A percentile compares a stretch with the other conserved stretches of the same genome.
phyloP scores from a whole-genome alignment of 2,329 filamentous ascomycete species.

The Metarhizium robertsii region DNA sequence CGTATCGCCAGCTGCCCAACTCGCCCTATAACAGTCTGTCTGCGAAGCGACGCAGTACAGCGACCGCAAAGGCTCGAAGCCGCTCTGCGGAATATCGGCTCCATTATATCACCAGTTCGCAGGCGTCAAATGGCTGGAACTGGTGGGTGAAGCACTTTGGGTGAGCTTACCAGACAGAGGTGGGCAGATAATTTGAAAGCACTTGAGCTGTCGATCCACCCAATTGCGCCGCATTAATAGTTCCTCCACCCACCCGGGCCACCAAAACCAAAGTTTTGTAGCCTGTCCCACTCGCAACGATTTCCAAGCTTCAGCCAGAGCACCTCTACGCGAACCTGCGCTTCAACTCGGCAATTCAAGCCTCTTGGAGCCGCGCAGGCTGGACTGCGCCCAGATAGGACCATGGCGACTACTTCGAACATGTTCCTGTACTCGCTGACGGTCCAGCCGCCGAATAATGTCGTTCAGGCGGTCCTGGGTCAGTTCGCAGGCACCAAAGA shows the following conservation, averaged over 20 bases:
- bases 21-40: slow-evolving; percentile 14
- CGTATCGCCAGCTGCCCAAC: slow-evolving; percentile 16
- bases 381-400: slow-evolving; percentile 38
- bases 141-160: background rate
- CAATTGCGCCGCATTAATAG: slow-evolving; percentile 24
- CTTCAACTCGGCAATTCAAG: slow-evolving; percentile 16
- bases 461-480: slow-evolving; percentile 84
- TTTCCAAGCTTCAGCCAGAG: background rate
- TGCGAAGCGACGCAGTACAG: slow-evolving; percentile 26
- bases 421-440: slow-evolving; percentile 99
- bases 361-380: slow-evolving; percentile 36
- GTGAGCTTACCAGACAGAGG: background rate
- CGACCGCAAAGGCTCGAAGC: slow-evolving; percentile 30
- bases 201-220: slow-evolving; percentile 18
- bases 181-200: slow-evolving; percentile 9
- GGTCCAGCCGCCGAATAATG: slow-evolving; percentile 81
- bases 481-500: slow-evolving; percentile 95
- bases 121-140: background rate
- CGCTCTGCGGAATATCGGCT: slow-evolving; percentile 30
- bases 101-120: slow-evolving; percentile 19
- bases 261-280: slow-evolving; percentile 21
- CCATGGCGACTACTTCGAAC: slow-evolving; percentile 94
- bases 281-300: slow-evolving; percentile 13
- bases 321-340: slow-evolving; percentile 5
- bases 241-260: slow-evolving; percentile 21